Conservation (phyloP, 345 rosid species). For the Leavenworthia alabamica region DNA sequence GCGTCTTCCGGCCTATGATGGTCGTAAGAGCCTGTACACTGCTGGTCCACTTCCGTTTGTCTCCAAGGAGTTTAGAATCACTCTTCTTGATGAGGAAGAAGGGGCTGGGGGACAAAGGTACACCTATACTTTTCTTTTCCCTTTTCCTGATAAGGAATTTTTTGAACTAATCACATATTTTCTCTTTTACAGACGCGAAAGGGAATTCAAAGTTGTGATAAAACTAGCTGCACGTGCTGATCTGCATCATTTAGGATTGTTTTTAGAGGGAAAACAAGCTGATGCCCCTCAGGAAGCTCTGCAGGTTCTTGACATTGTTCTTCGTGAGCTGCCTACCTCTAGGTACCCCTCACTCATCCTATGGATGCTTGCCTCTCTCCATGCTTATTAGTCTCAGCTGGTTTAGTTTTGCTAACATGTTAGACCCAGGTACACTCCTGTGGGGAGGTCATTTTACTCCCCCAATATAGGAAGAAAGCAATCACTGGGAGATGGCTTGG, state of each 20-base stretch:
- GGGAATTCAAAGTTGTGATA: conserved; percentile 65
- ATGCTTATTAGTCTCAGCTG: not conserved
- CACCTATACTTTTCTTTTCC: not conserved
- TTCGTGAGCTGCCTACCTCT: conserved; percentile 82
- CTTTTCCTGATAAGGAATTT: not conserved
- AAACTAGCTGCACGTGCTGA: conserved; percentile 91
- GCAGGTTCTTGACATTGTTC: conserved; percentile 95
- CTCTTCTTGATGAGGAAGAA: conserved; percentile 74
- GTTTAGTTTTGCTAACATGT: conserved; percentile 7
- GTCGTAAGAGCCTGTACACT: conserved; percentile 84
- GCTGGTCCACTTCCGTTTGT: conserved; percentile 86
- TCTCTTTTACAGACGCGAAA: conserved; percentile 50
- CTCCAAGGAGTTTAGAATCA: conserved; percentile 67
- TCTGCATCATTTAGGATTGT: conserved; percentile 74
- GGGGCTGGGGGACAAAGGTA: conserved; percentile 74
- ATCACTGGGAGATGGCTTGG: conserved; percentile 83
- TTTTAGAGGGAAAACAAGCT: conserved; percentile 78
- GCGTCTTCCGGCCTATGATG: conserved; percentile 96
- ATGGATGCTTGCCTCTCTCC: not conserved
- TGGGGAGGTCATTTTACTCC: conserved; percentile 86
- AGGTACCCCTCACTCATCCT: conserved; percentile 34
- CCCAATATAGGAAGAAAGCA: conserved; percentile 80
- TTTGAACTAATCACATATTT: not conserved
- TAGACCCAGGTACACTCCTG: conserved; percentile 63
- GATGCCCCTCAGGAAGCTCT: conserved; percentile 99